Conservation (phyloP, 2,329 filamentous ascomycete genomes). For the Fusarium nelsonii region DNA sequence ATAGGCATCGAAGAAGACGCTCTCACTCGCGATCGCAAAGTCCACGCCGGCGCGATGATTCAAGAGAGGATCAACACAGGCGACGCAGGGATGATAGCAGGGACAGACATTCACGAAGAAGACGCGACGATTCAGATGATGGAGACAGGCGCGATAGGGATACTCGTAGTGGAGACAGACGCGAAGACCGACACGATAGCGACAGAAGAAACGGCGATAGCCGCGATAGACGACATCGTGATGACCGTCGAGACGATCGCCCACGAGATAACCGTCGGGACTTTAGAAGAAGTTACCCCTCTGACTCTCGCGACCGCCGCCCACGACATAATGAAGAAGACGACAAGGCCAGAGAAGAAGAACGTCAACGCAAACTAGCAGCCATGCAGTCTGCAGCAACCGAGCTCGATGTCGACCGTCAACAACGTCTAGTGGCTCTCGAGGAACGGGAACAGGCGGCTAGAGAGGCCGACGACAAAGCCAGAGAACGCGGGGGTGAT, state of each 20-base stretch:
- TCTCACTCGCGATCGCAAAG: conserved; percentile 62
- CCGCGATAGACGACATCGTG: conserved; percentile 20
- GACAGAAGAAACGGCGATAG: neutral
- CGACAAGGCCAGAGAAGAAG: conserved; percentile 60
- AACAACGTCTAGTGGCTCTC: conserved; percentile 74
- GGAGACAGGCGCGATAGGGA: conserved; percentile 15
- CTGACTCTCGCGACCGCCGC: conserved; percentile 43
- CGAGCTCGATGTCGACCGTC: conserved; percentile 77
- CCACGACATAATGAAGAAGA: conserved; percentile 43
- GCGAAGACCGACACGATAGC: neutral
- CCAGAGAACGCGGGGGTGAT: conserved; percentile 72
- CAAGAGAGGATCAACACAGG: conserved; percentile 48
- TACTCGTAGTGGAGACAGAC: neutral
- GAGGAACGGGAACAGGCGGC: conserved; percentile 73
- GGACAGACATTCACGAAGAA: conserved; percentile 42
- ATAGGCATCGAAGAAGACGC: conserved; percentile 58
- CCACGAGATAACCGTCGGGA: conserved; percentile 49
- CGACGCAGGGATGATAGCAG: conserved; percentile 44
- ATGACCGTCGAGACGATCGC: conserved; percentile 9
- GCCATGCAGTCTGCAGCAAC: conserved; percentile 79
- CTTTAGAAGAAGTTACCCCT: conserved; percentile 28
- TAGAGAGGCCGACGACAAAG: conserved; percentile 74
- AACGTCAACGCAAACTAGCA: conserved; percentile 75
- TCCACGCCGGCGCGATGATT: conserved; percentile 52
- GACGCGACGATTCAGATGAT: conserved; percentile 41